phyloP scores from a whole-genome alignment of 257 asterid genomes.

The Nicotiana tabacum region DNA sequence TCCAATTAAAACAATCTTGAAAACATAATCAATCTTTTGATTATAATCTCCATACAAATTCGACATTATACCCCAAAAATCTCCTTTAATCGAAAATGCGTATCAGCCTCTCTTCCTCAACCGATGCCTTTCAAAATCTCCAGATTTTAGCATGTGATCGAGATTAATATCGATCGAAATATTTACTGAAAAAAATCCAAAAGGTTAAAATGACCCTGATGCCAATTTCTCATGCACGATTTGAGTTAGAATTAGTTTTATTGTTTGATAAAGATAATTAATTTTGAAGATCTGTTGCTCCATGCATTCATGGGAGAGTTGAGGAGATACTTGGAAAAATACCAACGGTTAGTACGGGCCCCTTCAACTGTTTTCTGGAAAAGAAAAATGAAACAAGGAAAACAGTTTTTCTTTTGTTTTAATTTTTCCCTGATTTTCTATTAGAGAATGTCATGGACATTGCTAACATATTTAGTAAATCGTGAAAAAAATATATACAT shows the following conservation, averaged over 20 bases:
- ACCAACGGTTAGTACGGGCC: constrained; percentile 27
- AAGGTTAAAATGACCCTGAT: background rate
- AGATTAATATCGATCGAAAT: background rate
- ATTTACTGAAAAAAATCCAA: background rate
- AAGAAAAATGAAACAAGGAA: background rate
- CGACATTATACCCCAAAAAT: constrained; percentile 43
- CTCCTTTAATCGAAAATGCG: background rate
- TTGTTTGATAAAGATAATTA: too few species aligned
- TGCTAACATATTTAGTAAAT: background rate
- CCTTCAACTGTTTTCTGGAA: constrained; percentile 18
- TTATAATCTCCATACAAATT: constrained; percentile 58
- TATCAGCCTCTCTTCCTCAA: constrained; percentile 15
- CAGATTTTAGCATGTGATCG: background rate
- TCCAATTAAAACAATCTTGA: constrained; percentile 75
- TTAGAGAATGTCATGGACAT: background rate
- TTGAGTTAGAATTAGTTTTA: too few species aligned
- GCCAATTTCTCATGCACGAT: constrained; percentile 12
- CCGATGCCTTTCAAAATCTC: constrained; percentile 11
- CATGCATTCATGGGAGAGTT: background rate
- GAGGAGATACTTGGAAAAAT: background rate
- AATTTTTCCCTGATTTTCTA: background rate
- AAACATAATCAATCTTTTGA: constrained; percentile 86
- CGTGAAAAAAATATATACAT: background rate
- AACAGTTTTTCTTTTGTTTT: background rate
- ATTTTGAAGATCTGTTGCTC: too few species aligned